Evolutionary conservation across 2,329 filamentous ascomycete genomes (phyloP), one percentile per base, ranked within the genome.

Genomic region (Colletotrichum tropicicola): DNA sequence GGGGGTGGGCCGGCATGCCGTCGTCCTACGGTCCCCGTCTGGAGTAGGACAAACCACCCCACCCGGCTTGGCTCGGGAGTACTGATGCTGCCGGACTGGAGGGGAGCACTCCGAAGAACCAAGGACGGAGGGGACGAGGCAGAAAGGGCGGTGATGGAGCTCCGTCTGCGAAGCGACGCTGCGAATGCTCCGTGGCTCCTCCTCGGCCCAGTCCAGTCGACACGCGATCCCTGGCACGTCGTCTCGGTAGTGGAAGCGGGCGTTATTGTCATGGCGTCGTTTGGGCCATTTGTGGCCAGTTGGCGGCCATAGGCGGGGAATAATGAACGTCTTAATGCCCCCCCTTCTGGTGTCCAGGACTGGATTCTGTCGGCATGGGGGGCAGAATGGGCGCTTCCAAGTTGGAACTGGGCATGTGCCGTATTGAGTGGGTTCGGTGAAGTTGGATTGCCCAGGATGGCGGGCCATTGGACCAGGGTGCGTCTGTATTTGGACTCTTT

Each of bases 361-460:
- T 35, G 60, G 60, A 25, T 53, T 53, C 35, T 27, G 17, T 55
- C 17, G 43, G 19, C 56, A 43, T 45, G 54, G 30, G 45, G 53
- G 35, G 35, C n/a, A 27, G 30, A 43, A 28, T 43, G 32, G 35
- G 9, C 12, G 35, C 35, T 55, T 51, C 56, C 49, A 41, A 61
- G 43, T 45, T 45, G 43, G 56, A 45, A 54, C 27, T 44, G 32
- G 53, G 23, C 43, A n/a, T 54, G 49, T 55, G 57, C 61, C 27
- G 35, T 55, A 45, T 45, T 47, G 47, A 44, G 43, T 61, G 49
- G 49, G 41, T 55, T 48, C 27, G 37, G 55, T 43, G 47, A 44
- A 65, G 61, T 49, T 44, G 43, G 13, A 39, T 35, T 55, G 57
- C 61, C 56, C 41, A 65, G 35, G 37, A 54, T 12, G 61, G 57